A percentile compares a stretch with the other conserved stretches of the same genome.
Conservation (phyloP, 208 protist species). For the Leishmania braziliensis region DNA sequence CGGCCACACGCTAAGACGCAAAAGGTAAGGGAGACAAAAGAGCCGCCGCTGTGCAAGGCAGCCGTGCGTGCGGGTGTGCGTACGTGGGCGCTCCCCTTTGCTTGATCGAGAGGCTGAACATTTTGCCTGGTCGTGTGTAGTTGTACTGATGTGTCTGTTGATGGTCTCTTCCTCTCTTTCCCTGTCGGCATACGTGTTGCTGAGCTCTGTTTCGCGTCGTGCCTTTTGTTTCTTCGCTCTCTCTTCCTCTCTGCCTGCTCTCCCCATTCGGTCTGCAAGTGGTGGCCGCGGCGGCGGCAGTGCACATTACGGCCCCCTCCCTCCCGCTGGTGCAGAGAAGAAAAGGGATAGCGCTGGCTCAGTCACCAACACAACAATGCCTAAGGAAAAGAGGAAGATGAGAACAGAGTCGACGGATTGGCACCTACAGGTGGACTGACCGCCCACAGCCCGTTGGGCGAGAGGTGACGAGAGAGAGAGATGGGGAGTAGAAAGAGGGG, state of each 20-base stretch:
- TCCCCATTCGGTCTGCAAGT: not conserved
- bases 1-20: constrained; percentile 59
- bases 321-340: not conserved
- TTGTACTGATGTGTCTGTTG: not conserved
- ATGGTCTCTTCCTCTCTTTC: not conserved
- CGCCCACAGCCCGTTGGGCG: not conserved
- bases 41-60: not conserved
- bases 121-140: not conserved
- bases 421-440: not conserved
- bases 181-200: not conserved
- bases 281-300: not conserved
- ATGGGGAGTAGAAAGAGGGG: not conserved
- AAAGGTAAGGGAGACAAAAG: not conserved
- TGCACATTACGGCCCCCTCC: not conserved
- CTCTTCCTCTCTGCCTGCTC: not conserved
- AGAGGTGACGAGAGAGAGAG: not conserved
- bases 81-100: not conserved
- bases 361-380: not conserved
- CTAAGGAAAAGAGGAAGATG: not conserved
- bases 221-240: not conserved
- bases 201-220: not conserved
- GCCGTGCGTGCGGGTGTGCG: not conserved
- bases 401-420: not conserved
- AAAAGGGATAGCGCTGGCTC: not conserved
- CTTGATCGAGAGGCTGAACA: not conserved